Conservation (phyloP, 768 basidiomycete species). For the Podaxis rugospora region DNA sequence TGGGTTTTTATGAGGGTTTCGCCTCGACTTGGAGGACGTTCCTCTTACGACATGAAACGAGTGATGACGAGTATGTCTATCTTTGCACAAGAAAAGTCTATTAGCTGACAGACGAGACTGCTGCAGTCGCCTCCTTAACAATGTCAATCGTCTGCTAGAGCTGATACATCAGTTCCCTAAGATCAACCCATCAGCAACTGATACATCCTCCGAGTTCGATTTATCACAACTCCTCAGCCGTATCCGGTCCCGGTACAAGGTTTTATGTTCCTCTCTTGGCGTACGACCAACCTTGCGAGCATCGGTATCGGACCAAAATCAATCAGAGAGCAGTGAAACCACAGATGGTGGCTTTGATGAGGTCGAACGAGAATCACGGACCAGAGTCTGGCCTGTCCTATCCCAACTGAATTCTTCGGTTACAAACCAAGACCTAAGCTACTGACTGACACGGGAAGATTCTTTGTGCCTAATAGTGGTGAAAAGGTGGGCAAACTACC, state of each 20-base stretch:
- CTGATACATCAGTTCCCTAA: slow-evolving; percentile 75
- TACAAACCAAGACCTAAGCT: slow-evolving; percentile 20
- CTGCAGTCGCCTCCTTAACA: slow-evolving; percentile 52
- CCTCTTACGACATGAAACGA: slow-evolving; percentile 17
- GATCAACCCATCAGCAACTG: slow-evolving; percentile 57
- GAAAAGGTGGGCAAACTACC: no score
- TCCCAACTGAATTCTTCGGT: slow-evolving; percentile 21
- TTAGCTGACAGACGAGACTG: not conserved
- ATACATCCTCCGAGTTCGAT: slow-evolving; percentile 52
- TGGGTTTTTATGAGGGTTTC: slow-evolving; percentile 87
- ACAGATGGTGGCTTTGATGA: not conserved
- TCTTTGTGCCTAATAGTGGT: not conserved
- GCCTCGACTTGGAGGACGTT: slow-evolving; percentile 51
- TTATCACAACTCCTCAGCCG: slow-evolving; percentile 69
- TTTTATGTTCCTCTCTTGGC: slow-evolving; percentile 79
- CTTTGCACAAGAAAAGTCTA: not conserved
- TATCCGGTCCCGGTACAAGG: slow-evolving; percentile 84
- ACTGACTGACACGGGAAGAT: slow-evolving; percentile 13
- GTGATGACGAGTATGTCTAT: not conserved
- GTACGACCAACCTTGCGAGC: slow-evolving; percentile 43
- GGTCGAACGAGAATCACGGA: no score
- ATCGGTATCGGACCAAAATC: slow-evolving; percentile 17
- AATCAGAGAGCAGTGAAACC: not conserved
- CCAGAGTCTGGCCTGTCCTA: slow-evolving; percentile 13
- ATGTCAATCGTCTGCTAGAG: slow-evolving; percentile 66